These are phyloP conservation scores for Neoboletus subvelutipes DNA, from an alignment of 768 basidiomycete species.

Conservation along the genomic window DNA sequence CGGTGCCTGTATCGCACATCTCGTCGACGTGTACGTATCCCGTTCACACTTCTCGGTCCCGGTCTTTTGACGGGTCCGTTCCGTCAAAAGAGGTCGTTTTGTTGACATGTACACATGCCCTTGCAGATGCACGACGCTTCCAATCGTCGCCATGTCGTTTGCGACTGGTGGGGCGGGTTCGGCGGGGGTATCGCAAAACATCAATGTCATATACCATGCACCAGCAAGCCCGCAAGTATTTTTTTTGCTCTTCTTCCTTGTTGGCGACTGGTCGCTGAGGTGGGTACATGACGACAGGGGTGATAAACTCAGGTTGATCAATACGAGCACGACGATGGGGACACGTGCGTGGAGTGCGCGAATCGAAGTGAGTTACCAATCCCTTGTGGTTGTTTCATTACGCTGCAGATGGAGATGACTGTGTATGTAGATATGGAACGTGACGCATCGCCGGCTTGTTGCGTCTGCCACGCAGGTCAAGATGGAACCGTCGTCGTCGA, in stretches of 20 bases:
- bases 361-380: slow-evolving; percentile 37
- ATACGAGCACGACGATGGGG: slow-evolving; percentile 36
- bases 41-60: not conserved
- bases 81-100: not conserved
- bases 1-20: slow-evolving; percentile 41
- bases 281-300: slow-evolving; percentile 34
- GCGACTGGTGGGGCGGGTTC: slow-evolving; percentile 30
- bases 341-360: slow-evolving; percentile 33
- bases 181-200: slow-evolving; percentile 44
- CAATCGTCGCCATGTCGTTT: slow-evolving; percentile 37
- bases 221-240: slow-evolving; percentile 38
- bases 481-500: slow-evolving; percentile 30
- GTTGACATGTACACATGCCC: not conserved
- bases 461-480: slow-evolving; percentile 44
- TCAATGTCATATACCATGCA: slow-evolving; percentile 47
- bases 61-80: not conserved
- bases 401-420: not conserved
- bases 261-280: not conserved
- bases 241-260: not conserved
- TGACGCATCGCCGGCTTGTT: slow-evolving; percentile 37
- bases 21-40: slow-evolving; percentile 47
- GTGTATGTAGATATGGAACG: slow-evolving; percentile 42
- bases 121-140: slow-evolving; percentile 41
- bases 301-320: slow-evolving; percentile 42
- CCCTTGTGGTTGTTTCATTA: not conserved